These are phyloP conservation scores for Flaveria ramosissima DNA, from an alignment of 129 eudicot genomes.

Conservation along the genomic window DNA sequence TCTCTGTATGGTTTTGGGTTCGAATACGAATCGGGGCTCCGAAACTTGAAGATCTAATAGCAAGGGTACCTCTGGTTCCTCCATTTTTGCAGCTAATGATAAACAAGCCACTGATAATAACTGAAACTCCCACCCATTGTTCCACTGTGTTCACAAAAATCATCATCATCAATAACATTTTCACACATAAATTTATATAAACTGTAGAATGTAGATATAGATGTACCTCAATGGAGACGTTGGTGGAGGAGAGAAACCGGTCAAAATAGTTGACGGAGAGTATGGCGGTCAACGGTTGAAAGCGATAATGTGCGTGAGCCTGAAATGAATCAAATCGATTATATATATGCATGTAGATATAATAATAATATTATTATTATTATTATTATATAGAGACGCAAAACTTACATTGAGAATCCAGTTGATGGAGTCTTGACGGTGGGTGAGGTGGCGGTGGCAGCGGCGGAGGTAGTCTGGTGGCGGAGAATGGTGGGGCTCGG, in stretches of 20 bases:
- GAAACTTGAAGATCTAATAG: constrained; percentile 54
- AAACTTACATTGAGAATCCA: constrained; percentile 58
- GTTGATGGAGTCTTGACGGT: constrained; percentile 66
- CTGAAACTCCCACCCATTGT: constrained; percentile 54
- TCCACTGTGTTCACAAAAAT: constrained; percentile 30
- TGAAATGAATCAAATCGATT: constrained; percentile 23
- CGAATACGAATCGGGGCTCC: constrained; percentile 46
- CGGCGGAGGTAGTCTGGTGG: constrained; percentile 40
- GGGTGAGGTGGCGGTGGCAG: constrained; percentile 34
- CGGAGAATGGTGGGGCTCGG: constrained; percentile 42
- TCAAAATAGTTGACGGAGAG: constrained; percentile 70
- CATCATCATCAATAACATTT: not conserved
- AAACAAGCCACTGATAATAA: constrained; percentile 60
- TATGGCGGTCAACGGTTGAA: constrained; percentile 55
- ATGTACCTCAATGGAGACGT: constrained; percentile 3
- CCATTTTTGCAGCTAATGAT: constrained; percentile 66
- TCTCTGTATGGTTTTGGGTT: constrained; percentile 47
- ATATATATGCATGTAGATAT: constrained; percentile 1
- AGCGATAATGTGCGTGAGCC: constrained; percentile 49
- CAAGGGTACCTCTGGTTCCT: constrained; percentile 49
- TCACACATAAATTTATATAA: not conserved
- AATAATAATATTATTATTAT: not conserved
- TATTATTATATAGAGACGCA: not conserved
- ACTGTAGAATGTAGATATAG: not conserved
- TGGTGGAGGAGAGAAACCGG: constrained; percentile 29